phyloP scores from a whole-genome alignment of 129 eudicot species.

The Erigeron canadensis region DNA sequence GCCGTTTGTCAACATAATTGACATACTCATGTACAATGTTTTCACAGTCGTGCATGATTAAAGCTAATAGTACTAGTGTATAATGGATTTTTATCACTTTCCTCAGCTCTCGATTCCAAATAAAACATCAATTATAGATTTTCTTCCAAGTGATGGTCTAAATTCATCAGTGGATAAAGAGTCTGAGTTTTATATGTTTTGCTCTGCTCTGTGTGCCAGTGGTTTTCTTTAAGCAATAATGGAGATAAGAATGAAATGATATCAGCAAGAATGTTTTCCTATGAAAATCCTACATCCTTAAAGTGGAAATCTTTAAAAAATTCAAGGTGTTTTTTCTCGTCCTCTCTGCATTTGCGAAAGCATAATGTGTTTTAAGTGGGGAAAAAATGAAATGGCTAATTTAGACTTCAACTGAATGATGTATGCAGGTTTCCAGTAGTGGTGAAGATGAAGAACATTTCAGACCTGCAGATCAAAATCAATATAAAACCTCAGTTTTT shows the following conservation, averaged over 20 bases:
- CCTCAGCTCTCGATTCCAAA: too few relatives aligned
- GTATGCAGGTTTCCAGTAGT: neutral
- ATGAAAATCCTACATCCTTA: neutral
- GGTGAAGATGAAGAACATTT: neutral
- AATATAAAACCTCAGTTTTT: slow-evolving; percentile 1
- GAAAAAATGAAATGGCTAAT: too few relatives aligned
- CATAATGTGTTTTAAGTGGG: too few relatives aligned
- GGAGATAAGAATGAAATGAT: slow-evolving; percentile 1
- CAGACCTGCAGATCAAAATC: neutral
- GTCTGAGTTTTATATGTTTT: neutral
- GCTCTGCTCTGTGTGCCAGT: neutral
- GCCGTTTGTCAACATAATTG: too few relatives aligned
- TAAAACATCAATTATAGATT: neutral
- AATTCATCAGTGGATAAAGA: neutral
- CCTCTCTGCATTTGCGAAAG: neutral
- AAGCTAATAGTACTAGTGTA: too few relatives aligned
- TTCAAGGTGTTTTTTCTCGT: neutral
- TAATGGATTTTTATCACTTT: too few relatives aligned
- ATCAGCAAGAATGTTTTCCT: slow-evolving; percentile 1
- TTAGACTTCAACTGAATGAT: too few relatives aligned
- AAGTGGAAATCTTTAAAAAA: neutral
- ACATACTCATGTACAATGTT: too few relatives aligned
- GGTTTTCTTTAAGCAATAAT: neutral
- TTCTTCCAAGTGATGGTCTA: neutral
- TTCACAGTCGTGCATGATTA: too few relatives aligned